A percentile compares a stretch with the other conserved stretches of the same genome.
Evolutionary conservation across 257 asterid genomes (phyloP).

Genomic region (Solanum okadae): DNA sequence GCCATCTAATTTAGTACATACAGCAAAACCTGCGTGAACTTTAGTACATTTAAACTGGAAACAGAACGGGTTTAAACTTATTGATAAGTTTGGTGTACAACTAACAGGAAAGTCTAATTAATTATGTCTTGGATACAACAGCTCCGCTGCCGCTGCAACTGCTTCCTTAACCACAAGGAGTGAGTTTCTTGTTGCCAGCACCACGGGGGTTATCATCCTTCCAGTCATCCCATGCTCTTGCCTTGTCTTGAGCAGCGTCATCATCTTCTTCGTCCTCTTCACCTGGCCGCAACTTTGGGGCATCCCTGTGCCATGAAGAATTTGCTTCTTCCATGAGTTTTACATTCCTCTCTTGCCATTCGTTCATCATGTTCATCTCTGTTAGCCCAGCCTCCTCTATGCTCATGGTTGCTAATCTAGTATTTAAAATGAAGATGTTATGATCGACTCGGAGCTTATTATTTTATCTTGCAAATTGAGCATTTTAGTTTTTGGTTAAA

Average conservation of each 20-base stretch:
- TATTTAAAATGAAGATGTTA: background rate
- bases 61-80: background rate
- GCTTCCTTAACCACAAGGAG: slow-evolving; percentile 71
- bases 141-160: background rate
- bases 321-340: slow-evolving; percentile 88
- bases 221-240: slow-evolving; percentile 98
- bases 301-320: slow-evolving; percentile 77
- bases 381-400: slow-evolving; percentile 93
- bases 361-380: slow-evolving; percentile 98
- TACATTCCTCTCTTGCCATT: slow-evolving; percentile 66
- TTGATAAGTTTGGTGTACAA: background rate
- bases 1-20: background rate
- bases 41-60: background rate
- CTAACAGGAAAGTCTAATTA: background rate
- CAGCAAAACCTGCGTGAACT: background rate
- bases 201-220: slow-evolving; percentile 98
- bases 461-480: background rate
- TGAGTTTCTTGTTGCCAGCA: slow-evolving; percentile 93
- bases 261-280: slow-evolving; percentile 62
- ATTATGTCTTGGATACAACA: background rate
- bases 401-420: slow-evolving; percentile 92
- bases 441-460: background rate
- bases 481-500: background rate
- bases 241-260: slow-evolving; percentile 84
- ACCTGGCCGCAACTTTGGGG: slow-evolving; percentile 26